Evolutionary conservation across 2,329 filamentous ascomycete species (phyloP), one percentile per base, ranked within the genome.

Genomic region (Fusarium decemcellulare): DNA sequence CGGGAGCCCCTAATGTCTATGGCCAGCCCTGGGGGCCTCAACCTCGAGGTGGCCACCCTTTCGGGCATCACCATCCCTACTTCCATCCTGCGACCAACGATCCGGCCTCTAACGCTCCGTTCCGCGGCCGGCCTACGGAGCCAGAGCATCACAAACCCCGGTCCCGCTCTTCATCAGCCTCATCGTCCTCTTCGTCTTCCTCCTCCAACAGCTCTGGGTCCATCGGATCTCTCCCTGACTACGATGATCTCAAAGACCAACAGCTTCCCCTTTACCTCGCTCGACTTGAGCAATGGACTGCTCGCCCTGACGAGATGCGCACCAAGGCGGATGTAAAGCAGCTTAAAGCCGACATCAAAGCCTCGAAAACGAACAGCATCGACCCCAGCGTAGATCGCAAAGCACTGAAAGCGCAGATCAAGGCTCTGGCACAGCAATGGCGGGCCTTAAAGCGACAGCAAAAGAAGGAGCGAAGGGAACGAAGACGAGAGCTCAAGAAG

Each of bases 141-240:
- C 70, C 73, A 15, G 53, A 57, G 16, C 68, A 65, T 9, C 59
- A 54, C n/a, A 59, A 44, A n/a, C 36, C 42, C 39, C 68, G 61
- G 11, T 78, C 76, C n/a, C 76, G 68, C 5, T 82, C 80, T 0
- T 80, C 77, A 0, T 81, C 78, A 1, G 77, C 76, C 10, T 80
- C 79, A 2, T 79, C 79, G 1, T 77, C 77, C 1, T 68, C 71
- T 0, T 81, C 80, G 0, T 82, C 79, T 1, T 68, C 65, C 0
- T 79, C 78, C 0, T 80, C 79, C 1, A 77, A 77, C 8, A 77
- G 74, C 18, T 81, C 79, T 2, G 76, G 68, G 5, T 81, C 79
- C 3, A 76, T 88, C 57, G 86, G 84, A 37, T 88, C 86, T 3
- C 83, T 90, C 1, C 86, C 87, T 0, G 82, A 85, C 56, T 85